Base-by-base conservation (phyloP, 2,329 filamentous ascomycete species). In the Xylaria sp. region DNA sequence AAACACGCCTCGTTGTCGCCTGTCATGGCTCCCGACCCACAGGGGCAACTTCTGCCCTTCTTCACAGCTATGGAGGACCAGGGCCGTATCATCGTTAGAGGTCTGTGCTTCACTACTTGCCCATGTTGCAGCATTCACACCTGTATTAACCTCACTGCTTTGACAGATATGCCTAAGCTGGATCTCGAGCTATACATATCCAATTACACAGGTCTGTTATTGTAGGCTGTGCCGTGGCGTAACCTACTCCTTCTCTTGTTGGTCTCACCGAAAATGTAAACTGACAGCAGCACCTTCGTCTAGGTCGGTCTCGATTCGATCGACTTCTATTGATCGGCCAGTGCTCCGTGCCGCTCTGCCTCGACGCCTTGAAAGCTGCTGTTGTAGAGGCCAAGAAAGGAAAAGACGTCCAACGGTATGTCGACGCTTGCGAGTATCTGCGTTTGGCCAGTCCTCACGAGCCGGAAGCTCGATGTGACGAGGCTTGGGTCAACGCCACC, bases 131-230 rank as follows among this genome's bases (percentile, higher is more conserved):
- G 28, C 18, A 12, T 25, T 30, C 7, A 30, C 18, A 5, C 52
- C 8, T 53, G 34, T 32, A 28, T n/a, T 34, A 15, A 50, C 25
- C 28, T 28, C 55, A 15, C n/a, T 39, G 41, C 41, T 41, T 46
- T 48, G 67, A 18, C 60, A 95, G 93, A 93, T 56, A 81, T 87
- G 7, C 94, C 95, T 10, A 97, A 95, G 77, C 91, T 98, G 73
- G 96, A 98, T 75, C 87, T 99, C 48, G 93, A 97, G 69, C 88
- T 91, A 43, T 98, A 97, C 80, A 91, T 97, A 58, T 86, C 91
- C 72, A 97, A 97, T 77, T 99, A 98, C 80, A 86, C 84, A 78
- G 93, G 94, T 94, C 81, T 53, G 82, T 72, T 28, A n/a, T 41
- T 28, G 20, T 28, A 41, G 23, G n/a, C 10, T 52, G 23, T n/a